Conservation (phyloP, 805 yeast species). For the Saccharomycopsis selenospora region DNA sequence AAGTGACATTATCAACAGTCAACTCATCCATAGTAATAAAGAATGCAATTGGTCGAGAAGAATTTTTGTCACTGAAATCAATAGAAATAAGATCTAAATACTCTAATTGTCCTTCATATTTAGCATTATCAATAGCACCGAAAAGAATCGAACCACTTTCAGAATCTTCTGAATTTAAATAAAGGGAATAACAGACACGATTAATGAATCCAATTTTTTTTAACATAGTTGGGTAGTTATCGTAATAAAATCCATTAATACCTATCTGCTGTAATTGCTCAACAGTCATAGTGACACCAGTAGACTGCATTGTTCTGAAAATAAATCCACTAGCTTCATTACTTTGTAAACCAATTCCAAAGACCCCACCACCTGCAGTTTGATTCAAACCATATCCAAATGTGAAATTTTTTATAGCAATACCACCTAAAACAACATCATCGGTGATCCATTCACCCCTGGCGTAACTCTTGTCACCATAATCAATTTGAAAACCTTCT, state of each 20-base stretch:
- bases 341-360: slow-evolving; percentile 65
- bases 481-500: slow-evolving; percentile 33
- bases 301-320: slow-evolving; percentile 37
- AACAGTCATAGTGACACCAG: slow-evolving; percentile 1
- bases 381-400: slow-evolving; percentile 68
- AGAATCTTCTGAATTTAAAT: slow-evolving; percentile 35
- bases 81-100: neutral
- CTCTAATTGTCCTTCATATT: neutral
- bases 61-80: slow-evolving; percentile 18
- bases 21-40: slow-evolving; percentile 29
- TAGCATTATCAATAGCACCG: slow-evolving; percentile 12
- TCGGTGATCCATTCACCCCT: slow-evolving; percentile 60
- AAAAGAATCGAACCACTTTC: slow-evolving; percentile 49
- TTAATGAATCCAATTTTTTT: slow-evolving; percentile 49
- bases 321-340: slow-evolving; percentile 13
- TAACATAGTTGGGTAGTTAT: slow-evolving; percentile 59
- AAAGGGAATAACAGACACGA: slow-evolving; percentile 54
- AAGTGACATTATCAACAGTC: slow-evolving; percentile 1
- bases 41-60: slow-evolving; percentile 44
- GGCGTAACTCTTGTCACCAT: slow-evolving; percentile 43
- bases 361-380: slow-evolving; percentile 55
- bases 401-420: slow-evolving; percentile 42
- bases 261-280: slow-evolving; percentile 49
- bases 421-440: slow-evolving; percentile 43
- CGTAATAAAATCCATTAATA: slow-evolving; percentile 24